Evolutionary conservation across 2,329 filamentous ascomycete genomes (phyloP).

Genomic region (Aquanectria penicillioides): DNA sequence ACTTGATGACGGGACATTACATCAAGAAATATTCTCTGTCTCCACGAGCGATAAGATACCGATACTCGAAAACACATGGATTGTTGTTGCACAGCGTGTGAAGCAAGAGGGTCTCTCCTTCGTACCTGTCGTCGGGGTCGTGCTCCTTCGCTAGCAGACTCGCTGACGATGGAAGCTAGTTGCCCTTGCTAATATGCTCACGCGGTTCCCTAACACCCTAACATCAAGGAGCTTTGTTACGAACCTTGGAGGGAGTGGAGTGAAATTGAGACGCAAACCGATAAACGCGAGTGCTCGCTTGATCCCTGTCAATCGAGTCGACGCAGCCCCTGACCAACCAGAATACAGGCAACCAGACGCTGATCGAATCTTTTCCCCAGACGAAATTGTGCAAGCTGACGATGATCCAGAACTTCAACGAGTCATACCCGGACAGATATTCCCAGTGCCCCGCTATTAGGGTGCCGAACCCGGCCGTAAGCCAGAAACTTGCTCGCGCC

Average conservation of each 20-base stretch:
- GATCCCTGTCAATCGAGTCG: slow-evolving; percentile 17
- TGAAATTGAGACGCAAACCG: slow-evolving; percentile 32
- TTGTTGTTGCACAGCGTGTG: too few relatives aligned
- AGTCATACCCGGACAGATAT: slow-evolving; percentile 40
- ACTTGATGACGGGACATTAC: too few relatives aligned
- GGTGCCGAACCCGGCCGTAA: slow-evolving; percentile 36
- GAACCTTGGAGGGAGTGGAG: slow-evolving; percentile 51
- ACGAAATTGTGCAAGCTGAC: slow-evolving; percentile 42
- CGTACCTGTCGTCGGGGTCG: slow-evolving; percentile 44
- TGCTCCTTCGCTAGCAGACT: slow-evolving; percentile 51
- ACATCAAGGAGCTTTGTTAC: slow-evolving; percentile 50
- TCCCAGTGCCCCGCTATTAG: slow-evolving; percentile 27
- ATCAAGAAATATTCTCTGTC: too few relatives aligned
- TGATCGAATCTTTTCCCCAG: slow-evolving; percentile 41
- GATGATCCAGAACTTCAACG: slow-evolving; percentile 50
- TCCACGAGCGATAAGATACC: too few relatives aligned
- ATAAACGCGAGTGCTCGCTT: slow-evolving; percentile 42
- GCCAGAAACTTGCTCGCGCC: slow-evolving; percentile 41
- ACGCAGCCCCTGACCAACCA: slow-evolving; percentile 30
- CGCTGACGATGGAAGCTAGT: slow-evolving; percentile 46
- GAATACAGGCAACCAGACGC: slow-evolving; percentile 34
- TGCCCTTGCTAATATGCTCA: slow-evolving; percentile 46
- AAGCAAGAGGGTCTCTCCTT: slow-evolving; percentile 45
- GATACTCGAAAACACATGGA: too few relatives aligned
- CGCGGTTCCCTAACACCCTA: slow-evolving; percentile 47